Evolutionary conservation across 352 stramenopile genomes (phyloP).

Genomic region (Phytophthora pisi): DNA sequence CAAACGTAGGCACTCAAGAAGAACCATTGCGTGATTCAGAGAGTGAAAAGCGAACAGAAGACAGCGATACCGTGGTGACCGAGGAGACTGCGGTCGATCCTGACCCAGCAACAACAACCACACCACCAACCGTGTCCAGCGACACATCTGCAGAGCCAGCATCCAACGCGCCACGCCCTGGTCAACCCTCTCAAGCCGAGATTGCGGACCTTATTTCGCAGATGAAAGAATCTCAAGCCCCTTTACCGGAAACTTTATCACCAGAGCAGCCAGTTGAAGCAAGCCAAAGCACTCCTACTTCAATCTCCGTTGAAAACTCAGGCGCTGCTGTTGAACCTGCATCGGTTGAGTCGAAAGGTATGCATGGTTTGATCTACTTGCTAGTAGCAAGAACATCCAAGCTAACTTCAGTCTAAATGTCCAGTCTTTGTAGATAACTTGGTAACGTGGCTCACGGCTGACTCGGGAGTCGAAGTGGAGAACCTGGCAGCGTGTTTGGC

Average conservation of each 20-base stretch:
- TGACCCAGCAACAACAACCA: neutral
- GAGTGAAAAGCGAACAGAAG: neutral
- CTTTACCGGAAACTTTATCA: slow-evolving; percentile 8
- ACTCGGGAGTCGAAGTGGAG: slow-evolving; percentile 59
- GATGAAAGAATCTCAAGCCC: slow-evolving; percentile 30
- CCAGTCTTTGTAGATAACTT: slow-evolving; percentile 44
- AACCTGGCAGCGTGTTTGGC: slow-evolving; percentile 38
- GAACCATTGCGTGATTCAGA: neutral
- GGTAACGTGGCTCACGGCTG: slow-evolving; percentile 54
- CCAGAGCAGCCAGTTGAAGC: slow-evolving; percentile 2
- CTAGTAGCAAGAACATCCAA: neutral
- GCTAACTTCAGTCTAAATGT: neutral
- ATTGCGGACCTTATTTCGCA: slow-evolving; percentile 32
- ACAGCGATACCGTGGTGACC: neutral
- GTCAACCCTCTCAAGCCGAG: slow-evolving; percentile 14
- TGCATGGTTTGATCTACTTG: neutral
- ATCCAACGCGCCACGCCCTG: neutral
- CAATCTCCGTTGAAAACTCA: too few relatives aligned
- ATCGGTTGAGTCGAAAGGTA: slow-evolving; percentile 22
- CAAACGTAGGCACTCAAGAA: neutral
- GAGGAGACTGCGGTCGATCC: neutral
- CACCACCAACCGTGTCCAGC: neutral
- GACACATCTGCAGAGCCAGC: neutral
- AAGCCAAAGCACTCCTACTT: neutral
- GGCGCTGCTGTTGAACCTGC: too few relatives aligned